A percentile compares a stretch with the other conserved stretches of the same genome.
phyloP scores from a whole-genome alignment of 2,329 filamentous ascomycete species.

The Colletotrichum navitas region DNA sequence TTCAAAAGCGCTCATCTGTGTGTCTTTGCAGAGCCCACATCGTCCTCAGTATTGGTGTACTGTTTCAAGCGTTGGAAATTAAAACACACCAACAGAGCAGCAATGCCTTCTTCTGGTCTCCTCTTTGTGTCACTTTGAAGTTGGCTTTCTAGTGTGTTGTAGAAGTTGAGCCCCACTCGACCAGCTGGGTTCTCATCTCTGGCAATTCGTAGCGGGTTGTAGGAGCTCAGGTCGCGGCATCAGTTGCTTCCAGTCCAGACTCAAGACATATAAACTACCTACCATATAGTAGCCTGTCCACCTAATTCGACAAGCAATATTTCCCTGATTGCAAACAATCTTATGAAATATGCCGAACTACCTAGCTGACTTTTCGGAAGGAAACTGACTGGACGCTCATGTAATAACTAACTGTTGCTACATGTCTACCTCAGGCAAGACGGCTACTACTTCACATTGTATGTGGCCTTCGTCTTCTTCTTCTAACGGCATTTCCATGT shows the following conservation, averaged over 20 bases:
- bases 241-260: not conserved
- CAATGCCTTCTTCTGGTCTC: not conserved
- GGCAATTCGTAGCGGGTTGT: not conserved
- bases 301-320: not conserved
- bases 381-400: not conserved
- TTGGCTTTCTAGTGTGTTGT: too few species aligned
- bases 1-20: not conserved
- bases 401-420: not conserved
- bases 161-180: not conserved
- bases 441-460: not conserved
- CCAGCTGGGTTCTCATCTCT: not conserved
- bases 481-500: not conserved
- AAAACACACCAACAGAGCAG: not conserved
- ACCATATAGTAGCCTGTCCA: not conserved
- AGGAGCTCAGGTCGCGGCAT: not conserved
- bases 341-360: not conserved
- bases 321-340: not conserved
- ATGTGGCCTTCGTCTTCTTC: not conserved
- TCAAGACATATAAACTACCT: not conserved
- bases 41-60: not conserved
- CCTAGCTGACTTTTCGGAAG: not conserved
- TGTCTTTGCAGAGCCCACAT: not conserved
- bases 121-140: not conserved
- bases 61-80: not conserved
- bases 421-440: not conserved